Base-by-base conservation (phyloP, 768 basidiomycete species). In the Mycena polygramma region DNA sequence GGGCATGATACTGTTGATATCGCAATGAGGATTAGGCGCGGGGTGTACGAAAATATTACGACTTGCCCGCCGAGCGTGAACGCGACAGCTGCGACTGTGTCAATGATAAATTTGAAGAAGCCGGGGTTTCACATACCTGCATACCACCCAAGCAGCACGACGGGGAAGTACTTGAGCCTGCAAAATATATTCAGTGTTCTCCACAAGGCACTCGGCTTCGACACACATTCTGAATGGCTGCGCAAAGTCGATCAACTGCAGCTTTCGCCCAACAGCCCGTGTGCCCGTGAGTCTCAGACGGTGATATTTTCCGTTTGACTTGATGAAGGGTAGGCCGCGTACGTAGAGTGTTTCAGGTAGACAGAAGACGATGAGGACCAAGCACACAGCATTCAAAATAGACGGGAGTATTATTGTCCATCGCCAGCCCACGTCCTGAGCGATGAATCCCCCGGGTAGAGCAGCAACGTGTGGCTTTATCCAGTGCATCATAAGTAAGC, bases 21-120 rank as follows among this genome's bases (percentile, higher is more conserved):
- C 7, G 15, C 26, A 53, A n/a, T 46, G 6, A 20, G 35, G 20
- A 8, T 11, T 41, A 37, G 24, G n/a, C 17, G 15, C 1, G 36
- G 15, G 61, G 15, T n/a, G n/a, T 41, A 41, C 2, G 41, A 7
- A 41, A 41, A 53, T 14, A 61, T 2, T 6, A 17, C 19, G 22
- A n/a, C 68, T 17, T 65, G 13, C 72, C 73, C 72, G 15, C 73
- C 73, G 20, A 74, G 73, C 8, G 73, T 74, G 36, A 74, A 74
- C 6, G 70, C 70, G 30, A 74, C 71, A 24, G 70, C 71, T 67
- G 20, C 8, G 4, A 13, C 6, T 5, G 13, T 62, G 37, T 37
- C 26, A 45, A 46, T 3, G 4, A 30, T 20, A 6, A 20, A 4
- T 26, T 10, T 8, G 22, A n/a, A 48, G 20, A 10, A 10, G 41